Evolutionary conservation across 352 stramenopile species (phyloP).

Genomic region (Globisporangium spinosum): DNA sequence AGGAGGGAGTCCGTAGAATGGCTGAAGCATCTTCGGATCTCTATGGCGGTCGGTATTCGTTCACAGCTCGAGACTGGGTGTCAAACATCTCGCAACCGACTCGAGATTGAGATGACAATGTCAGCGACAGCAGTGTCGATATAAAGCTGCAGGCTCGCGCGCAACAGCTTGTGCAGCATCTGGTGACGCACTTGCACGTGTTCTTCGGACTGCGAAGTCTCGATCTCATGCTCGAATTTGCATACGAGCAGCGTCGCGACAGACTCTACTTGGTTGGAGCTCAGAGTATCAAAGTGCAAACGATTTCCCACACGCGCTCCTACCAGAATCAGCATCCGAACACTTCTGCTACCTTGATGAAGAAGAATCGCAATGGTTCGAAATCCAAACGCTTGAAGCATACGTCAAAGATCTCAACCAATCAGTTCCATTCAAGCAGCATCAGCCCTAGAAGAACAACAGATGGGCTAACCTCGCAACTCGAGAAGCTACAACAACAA

Average conservation of each 20-base stretch:
- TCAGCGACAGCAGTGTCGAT: not conserved
- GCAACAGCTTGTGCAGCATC: not conserved
- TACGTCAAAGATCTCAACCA: not conserved
- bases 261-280: conserved; percentile 18
- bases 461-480: not conserved
- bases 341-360: not conserved
- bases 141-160: not conserved
- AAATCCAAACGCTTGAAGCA: not conserved
- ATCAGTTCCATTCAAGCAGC: not conserved
- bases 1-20: not conserved
- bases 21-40: not conserved
- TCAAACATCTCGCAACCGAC: not conserved
- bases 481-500: not conserved
- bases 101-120: not conserved
- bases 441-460: not conserved
- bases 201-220: conserved; percentile 12
- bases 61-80: not conserved
- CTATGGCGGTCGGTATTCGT: conserved; percentile 1
- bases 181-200: conserved; percentile 16
- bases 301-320: not conserved
- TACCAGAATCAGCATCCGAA: not conserved
- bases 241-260: not conserved
- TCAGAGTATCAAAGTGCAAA: conserved; percentile 6
- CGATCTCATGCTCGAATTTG: conserved; percentile 13
- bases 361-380: not conserved